These are phyloP conservation scores for Podospora bellae-mahoneyi DNA, from an alignment of 495 filamentous ascomycete species.

Conservation along the genomic window DNA sequence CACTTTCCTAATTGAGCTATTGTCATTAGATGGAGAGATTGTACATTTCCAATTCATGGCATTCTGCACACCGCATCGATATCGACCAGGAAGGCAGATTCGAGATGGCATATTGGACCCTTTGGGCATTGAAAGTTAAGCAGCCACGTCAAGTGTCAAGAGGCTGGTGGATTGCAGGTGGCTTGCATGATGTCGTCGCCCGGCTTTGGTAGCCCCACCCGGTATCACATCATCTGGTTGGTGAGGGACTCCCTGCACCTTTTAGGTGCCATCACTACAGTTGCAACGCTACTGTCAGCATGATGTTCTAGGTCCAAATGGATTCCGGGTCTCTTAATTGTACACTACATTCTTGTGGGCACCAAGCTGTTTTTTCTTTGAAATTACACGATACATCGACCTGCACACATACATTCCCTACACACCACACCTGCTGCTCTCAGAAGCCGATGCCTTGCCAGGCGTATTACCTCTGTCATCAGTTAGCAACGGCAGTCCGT, in stretches of 20 bases:
- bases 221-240: background rate
- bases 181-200: background rate
- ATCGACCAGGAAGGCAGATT: background rate
- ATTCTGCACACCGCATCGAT: background rate
- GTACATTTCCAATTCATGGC: background rate
- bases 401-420: background rate
- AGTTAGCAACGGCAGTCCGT: background rate
- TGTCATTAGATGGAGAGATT: background rate
- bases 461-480: background rate
- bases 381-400: background rate
- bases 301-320: background rate
- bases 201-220: conserved; percentile 1
- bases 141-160: background rate
- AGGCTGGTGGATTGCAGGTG: background rate
- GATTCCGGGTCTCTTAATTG: background rate
- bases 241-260: background rate
- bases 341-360: background rate
- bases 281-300: background rate
- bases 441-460: background rate
- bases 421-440: background rate
- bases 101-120: background rate
- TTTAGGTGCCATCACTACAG: background rate
- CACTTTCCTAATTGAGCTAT: background rate
- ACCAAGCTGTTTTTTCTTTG: background rate
- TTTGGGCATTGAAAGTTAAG: background rate